phyloP scores from a whole-genome alignment of 1,284 basidiomycete species.

The Trichosporon sp. region DNA sequence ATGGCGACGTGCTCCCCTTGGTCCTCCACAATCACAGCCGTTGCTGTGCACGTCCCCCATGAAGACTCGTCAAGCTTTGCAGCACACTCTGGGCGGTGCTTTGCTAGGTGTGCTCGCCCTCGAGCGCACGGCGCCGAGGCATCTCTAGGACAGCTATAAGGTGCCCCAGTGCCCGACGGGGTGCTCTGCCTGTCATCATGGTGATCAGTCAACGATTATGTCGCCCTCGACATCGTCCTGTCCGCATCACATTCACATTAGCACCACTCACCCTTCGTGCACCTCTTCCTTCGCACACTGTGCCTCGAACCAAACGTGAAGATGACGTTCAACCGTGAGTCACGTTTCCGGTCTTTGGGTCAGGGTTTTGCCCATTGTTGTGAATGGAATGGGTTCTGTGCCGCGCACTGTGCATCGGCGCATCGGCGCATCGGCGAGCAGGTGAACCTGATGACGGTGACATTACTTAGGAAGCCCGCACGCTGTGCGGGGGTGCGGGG shows the following conservation, averaged over 20 bases:
- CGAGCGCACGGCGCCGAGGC: too few species aligned
- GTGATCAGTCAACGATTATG: not conserved
- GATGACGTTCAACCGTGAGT: not conserved
- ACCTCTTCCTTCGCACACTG: too few species aligned
- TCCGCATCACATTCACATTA: too few species aligned
- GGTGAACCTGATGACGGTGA: not conserved
- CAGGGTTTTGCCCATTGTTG: not conserved
- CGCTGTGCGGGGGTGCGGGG: not conserved
- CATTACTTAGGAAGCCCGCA: not conserved
- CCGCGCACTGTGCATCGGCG: not conserved
- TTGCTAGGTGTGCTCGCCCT: too few species aligned
- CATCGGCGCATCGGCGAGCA: not conserved
- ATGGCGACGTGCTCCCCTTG: not conserved
- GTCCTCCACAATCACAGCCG: not conserved
- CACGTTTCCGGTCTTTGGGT: not conserved
- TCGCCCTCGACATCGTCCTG: too few species aligned
- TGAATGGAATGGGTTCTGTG: not conserved
- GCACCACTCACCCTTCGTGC: too few species aligned
- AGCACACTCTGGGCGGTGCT: too few species aligned
- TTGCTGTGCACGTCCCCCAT: not conserved
- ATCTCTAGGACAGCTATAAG: too few species aligned
- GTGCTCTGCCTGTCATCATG: too few species aligned
- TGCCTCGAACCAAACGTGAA: not conserved
- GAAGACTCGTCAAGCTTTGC: too few species aligned
- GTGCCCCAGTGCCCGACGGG: too few species aligned